Percentiles rank a stretch among this genome's conserved stretches.
phyloP scores from a whole-genome alignment of 169 alveolate species.

The Eimeria nieschulzi region DNA sequence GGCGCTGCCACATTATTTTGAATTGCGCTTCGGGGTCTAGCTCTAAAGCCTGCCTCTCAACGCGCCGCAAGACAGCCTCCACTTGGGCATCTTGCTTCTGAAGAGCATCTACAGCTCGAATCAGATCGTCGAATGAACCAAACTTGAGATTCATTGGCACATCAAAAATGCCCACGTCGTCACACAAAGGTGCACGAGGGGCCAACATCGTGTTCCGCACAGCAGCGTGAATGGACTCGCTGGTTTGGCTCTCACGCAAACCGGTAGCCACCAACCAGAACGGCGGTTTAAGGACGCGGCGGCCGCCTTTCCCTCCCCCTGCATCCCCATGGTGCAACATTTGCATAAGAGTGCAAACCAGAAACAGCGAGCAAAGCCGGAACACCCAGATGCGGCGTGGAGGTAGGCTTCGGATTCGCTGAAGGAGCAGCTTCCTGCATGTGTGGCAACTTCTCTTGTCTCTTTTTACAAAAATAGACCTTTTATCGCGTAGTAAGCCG shows the following conservation, averaged over 20 bases:
- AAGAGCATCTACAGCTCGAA: slow-evolving; percentile 80
- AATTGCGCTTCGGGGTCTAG: slow-evolving; percentile 76
- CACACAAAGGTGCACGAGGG: slow-evolving; percentile 63
- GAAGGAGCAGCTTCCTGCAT: too few relatives aligned
- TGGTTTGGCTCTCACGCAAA: slow-evolving; percentile 24
- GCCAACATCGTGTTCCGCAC: slow-evolving; percentile 7
- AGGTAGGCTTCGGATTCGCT: too few relatives aligned
- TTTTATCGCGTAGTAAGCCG: too few relatives aligned
- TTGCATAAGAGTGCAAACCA: too few relatives aligned
- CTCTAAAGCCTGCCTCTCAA: slow-evolving; percentile 81
- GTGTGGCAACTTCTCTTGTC: too few relatives aligned
- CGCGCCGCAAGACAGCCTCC: slow-evolving; percentile 81
- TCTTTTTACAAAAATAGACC: too few relatives aligned
- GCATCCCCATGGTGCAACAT: background rate
- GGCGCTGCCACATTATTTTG: slow-evolving; percentile 67
- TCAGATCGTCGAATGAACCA: slow-evolving; percentile 83
- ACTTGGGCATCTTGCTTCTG: slow-evolving; percentile 81
- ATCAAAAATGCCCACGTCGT: slow-evolving; percentile 80
- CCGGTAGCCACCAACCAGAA: slow-evolving; percentile 31
- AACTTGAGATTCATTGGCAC: slow-evolving; percentile 82
- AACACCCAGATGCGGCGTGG: too few relatives aligned
- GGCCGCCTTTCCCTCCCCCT: background rate
- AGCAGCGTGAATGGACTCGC: background rate
- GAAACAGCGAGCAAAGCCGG: too few relatives aligned
- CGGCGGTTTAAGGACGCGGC: background rate